These are phyloP conservation scores for Peronospora belbahrii DNA, from an alignment of 352 stramenopile species.

Conservation along the genomic window DNA sequence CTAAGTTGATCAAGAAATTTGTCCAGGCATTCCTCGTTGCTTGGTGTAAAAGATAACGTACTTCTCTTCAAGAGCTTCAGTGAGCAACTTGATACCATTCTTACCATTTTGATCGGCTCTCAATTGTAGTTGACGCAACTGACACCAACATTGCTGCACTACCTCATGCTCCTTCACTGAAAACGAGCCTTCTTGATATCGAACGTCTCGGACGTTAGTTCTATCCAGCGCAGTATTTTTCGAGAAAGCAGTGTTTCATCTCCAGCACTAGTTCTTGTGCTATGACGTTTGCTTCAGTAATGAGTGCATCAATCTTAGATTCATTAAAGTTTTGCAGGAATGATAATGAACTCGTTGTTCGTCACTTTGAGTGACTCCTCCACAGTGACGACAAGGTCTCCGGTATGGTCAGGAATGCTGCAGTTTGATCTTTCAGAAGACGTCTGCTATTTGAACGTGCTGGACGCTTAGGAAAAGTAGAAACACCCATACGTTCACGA, in stretches of 20 bases:
- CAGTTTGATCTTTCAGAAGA: slow-evolving; percentile 85
- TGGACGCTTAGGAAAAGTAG: slow-evolving; percentile 91
- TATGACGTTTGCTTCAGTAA: too few relatives aligned
- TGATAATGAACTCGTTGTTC: too few relatives aligned
- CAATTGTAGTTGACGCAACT: slow-evolving; percentile 86
- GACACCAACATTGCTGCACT: slow-evolving; percentile 87
- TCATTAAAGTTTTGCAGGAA: too few relatives aligned
- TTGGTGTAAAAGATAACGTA: too few relatives aligned
- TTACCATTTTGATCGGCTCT: slow-evolving; percentile 87
- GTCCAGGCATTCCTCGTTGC: slow-evolving; percentile 17
- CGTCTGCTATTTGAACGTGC: slow-evolving; percentile 91
- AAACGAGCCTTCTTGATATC: slow-evolving; percentile 88
- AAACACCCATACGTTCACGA: slow-evolving; percentile 85
- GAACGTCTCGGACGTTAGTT: slow-evolving; percentile 90
- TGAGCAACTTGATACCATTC: slow-evolving; percentile 89
- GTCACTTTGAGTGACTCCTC: slow-evolving; percentile 40
- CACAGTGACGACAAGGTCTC: slow-evolving; percentile 59
- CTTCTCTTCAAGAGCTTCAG: slow-evolving; percentile 91
- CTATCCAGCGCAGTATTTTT: too few relatives aligned
- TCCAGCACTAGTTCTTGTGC: too few relatives aligned
- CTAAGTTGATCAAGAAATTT: slow-evolving; percentile 21
- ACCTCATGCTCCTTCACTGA: slow-evolving; percentile 88
- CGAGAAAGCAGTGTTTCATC: too few relatives aligned
- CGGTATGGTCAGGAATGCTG: slow-evolving; percentile 70
- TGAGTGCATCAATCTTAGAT: too few relatives aligned